phyloP scores from a whole-genome alignment of 2,329 filamentous ascomycete genomes.

The Laburnicola sp. region DNA sequence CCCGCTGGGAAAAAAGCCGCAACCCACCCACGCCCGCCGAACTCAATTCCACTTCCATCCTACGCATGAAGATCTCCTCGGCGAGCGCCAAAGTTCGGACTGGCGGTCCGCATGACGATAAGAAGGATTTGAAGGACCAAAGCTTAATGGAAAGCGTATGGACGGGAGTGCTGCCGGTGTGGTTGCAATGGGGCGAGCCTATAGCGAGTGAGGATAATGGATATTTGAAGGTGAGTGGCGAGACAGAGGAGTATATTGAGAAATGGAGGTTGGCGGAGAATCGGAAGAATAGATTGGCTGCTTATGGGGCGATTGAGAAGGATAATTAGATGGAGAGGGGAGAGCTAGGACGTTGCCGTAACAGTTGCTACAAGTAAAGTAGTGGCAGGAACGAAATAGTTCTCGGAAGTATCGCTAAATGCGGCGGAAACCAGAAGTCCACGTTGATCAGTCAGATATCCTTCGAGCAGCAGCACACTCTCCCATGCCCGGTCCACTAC shows the following conservation, averaged over 20 bases:
- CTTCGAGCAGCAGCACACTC: too few species aligned
- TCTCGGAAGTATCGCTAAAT: too few species aligned
- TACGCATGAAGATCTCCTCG: conserved; percentile 30
- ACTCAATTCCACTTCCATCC: conserved; percentile 32
- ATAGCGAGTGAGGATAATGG: conserved; percentile 33
- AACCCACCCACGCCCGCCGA: conserved; percentile 36
- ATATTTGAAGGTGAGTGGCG: conserved; percentile 52
- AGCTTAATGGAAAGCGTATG: conserved; percentile 29
- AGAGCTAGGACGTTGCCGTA: too few species aligned
- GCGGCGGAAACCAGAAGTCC: too few species aligned
- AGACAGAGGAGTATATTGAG: conserved; percentile 65
- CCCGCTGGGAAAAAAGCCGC: conserved; percentile 37
- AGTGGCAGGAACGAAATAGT: too few species aligned
- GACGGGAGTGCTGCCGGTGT: conserved; percentile 44
- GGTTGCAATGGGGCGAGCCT: conserved; percentile 39
- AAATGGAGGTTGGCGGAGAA: conserved; percentile 40
- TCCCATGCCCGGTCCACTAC: too few species aligned
- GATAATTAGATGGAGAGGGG: neutral
- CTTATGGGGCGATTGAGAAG: conserved; percentile 32
- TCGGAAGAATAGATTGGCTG: conserved; percentile 20
- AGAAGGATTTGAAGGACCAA: conserved; percentile 34
- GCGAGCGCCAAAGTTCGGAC: conserved; percentile 41
- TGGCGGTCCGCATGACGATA: conserved; percentile 41
- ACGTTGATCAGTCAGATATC: too few species aligned
- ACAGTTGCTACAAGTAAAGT: too few species aligned